Conservation (phyloP, 106 monocot genomes). For the Dactylorhiza incarnata region DNA sequence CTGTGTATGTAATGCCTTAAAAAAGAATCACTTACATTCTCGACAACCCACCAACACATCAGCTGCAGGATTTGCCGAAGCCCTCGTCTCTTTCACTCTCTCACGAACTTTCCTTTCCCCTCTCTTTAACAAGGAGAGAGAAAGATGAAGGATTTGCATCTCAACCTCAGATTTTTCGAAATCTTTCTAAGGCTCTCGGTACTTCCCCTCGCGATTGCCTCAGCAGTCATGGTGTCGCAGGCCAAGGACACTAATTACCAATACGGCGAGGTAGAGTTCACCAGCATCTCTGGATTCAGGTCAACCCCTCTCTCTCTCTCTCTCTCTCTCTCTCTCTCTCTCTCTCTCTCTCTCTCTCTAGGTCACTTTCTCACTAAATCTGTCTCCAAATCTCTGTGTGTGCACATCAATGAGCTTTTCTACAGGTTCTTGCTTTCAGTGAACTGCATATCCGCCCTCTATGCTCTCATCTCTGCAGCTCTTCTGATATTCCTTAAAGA, state of each 20-base stretch:
- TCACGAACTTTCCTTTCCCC: neutral
- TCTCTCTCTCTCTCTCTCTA: neutral
- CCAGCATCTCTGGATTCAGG: conserved; percentile 58
- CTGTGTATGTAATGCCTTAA: too few relatives aligned
- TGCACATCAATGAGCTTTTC: conserved; percentile 1
- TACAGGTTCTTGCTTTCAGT: conserved; percentile 59
- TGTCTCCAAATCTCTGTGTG: neutral
- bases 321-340: neutral
- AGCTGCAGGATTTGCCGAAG: neutral
- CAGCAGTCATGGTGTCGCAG: conserved; percentile 43
- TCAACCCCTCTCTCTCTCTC: conserved; percentile 20
- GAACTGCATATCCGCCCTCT: conserved; percentile 53
- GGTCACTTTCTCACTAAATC: neutral
- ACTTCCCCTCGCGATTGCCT: conserved; percentile 51
- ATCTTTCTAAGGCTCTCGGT: conserved; percentile 53
- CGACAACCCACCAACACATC: too few relatives aligned
- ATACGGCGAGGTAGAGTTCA: conserved; percentile 62
- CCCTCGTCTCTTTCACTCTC: neutral
- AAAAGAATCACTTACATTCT: too few relatives aligned
- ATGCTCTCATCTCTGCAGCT: conserved; percentile 32
- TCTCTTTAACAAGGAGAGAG: neutral
- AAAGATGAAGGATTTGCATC: neutral
- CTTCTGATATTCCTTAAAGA: conserved; percentile 8
- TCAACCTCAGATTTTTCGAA: conserved; percentile 29
- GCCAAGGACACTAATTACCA: conserved; percentile 41